phyloP scores from a whole-genome alignment of 192 early-diverging fungal genomes.

The Phlyctochytrium bullatum region DNA sequence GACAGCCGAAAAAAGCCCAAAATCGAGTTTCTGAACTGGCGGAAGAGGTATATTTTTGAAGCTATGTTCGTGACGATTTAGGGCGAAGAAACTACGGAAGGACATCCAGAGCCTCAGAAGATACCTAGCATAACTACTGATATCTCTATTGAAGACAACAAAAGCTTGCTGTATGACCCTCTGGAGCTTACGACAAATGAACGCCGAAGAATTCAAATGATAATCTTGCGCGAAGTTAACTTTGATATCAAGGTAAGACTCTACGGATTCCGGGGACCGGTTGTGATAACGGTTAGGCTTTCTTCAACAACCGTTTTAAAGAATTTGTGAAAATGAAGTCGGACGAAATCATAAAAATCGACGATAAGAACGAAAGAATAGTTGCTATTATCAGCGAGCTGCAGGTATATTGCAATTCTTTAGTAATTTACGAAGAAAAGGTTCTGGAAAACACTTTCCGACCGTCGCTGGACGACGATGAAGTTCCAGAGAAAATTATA shows the following conservation, averaged over 20 bases:
- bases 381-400: constrained; percentile 46
- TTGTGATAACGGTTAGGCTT: constrained; percentile 13
- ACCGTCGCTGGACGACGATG: constrained; percentile 53
- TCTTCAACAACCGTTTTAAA: constrained; percentile 50
- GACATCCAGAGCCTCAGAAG: not conserved
- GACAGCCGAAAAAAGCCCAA: not conserved
- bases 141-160: not conserved
- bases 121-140: not conserved
- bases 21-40: not conserved
- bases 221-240: constrained; percentile 41
- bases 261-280: not conserved
- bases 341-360: constrained; percentile 56
- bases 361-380: constrained; percentile 60
- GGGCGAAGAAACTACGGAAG: not conserved
- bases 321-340: constrained; percentile 43
- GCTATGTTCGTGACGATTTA: not conserved
- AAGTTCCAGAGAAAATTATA: constrained; percentile 56
- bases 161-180: constrained; percentile 40
- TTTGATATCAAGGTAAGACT: constrained; percentile 44
- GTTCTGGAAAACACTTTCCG: constrained; percentile 45
- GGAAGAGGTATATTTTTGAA: constrained; percentile 1
- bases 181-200: constrained; percentile 56
- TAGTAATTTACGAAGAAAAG: constrained; percentile 11
- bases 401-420: constrained; percentile 6
- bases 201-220: constrained; percentile 44